phyloP scores from a whole-genome alignment of 169 alveolate genomes.

The Condylostoma magnum region DNA sequence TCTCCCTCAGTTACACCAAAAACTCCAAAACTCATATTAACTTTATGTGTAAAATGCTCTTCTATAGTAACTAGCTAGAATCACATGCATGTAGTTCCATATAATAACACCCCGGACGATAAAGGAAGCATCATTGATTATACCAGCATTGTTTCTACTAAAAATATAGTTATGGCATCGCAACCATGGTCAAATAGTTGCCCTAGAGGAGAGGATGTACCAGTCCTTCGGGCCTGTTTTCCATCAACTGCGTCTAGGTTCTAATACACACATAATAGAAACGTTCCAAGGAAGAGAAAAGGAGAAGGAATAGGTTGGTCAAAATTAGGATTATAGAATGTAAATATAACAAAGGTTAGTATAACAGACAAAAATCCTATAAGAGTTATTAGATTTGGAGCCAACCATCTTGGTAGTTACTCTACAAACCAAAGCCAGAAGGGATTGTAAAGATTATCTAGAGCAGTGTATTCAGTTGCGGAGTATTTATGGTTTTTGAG shows the following conservation, averaged over 20 bases:
- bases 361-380: not conserved
- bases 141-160: too few species aligned
- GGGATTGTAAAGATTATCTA: not conserved
- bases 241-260: conserved; percentile 64
- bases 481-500: conserved; percentile 8
- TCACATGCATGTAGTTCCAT: too few species aligned
- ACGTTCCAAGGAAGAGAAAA: not conserved
- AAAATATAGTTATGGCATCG: too few species aligned
- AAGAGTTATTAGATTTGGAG: conserved; percentile 10
- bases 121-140: too few species aligned
- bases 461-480: conserved; percentile 12
- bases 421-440: not conserved
- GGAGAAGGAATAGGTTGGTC: not conserved
- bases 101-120: too few species aligned
- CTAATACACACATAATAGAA: conserved; percentile 37
- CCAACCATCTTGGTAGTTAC: not conserved
- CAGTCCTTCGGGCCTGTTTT: conserved; percentile 58
- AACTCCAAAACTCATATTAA: too few species aligned
- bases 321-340: not conserved
- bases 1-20: too few species aligned
- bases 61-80: too few species aligned
- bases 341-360: not conserved
- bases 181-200: conserved; percentile 65
- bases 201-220: conserved; percentile 58
- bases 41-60: too few species aligned